Evolutionary conservation across 805 yeast genomes (phyloP).

Genomic region (Candida succiphila): DNA sequence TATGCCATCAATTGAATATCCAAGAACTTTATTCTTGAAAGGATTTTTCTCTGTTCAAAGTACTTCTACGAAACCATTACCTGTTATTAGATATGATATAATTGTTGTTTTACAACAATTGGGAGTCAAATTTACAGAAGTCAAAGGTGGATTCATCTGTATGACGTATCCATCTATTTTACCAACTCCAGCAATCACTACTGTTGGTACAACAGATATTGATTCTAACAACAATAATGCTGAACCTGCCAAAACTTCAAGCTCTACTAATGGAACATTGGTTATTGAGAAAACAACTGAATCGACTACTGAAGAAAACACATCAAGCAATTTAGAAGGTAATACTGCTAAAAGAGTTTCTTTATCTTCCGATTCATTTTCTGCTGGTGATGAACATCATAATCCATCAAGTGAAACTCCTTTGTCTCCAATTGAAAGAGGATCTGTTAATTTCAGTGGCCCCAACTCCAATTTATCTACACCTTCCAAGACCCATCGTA

Average conservation of each 20-base stretch:
- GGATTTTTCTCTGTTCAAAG: constrained; percentile 94
- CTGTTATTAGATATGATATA: constrained; percentile 78
- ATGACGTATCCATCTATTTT: constrained; percentile 47
- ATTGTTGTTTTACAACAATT: constrained; percentile 65
- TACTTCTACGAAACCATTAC: constrained; percentile 85
- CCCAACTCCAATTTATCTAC: constrained; percentile 15
- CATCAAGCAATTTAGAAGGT: constrained; percentile 10
- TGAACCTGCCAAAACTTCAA: constrained; percentile 13
- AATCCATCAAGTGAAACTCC: constrained; percentile 7
- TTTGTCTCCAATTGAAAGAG: constrained; percentile 9
- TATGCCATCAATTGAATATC: constrained; percentile 92
- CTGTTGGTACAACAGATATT: constrained; percentile 8
- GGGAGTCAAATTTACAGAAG: constrained; percentile 79
- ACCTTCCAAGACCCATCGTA: constrained; percentile 33
- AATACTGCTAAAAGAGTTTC: constrained; percentile 11
- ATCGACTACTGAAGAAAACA: constrained; percentile 4
- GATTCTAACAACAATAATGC: background rate
- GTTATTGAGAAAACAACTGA: background rate
- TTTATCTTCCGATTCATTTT: constrained; percentile 2
- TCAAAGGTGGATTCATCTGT: constrained; percentile 90
- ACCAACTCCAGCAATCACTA: constrained; percentile 10
- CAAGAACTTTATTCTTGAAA: constrained; percentile 80
- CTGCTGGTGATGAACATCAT: constrained; percentile 5
- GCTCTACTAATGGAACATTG: constrained; percentile 6
- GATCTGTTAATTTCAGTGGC: too few species aligned